A percentile compares a stretch with the other conserved stretches of the same genome.
phyloP scores from a whole-genome alignment of 768 basidiomycete species.

The Pholiota conissans region DNA sequence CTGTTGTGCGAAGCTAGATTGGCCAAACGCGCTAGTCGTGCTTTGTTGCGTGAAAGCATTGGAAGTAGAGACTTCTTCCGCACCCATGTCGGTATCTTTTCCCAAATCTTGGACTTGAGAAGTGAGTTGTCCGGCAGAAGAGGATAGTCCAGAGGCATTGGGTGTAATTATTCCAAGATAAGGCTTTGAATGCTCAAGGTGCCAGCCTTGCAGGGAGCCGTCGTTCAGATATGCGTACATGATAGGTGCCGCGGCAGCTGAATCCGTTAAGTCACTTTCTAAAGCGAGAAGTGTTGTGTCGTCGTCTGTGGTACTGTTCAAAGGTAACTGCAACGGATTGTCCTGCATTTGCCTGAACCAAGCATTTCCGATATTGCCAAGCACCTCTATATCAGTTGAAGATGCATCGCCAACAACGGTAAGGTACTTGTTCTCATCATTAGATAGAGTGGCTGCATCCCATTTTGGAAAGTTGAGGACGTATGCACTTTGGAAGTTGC shows the following conservation, averaged over 20 bases:
- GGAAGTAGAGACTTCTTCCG: conserved; percentile 10
- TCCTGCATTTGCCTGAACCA: conserved; percentile 55
- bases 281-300: conserved; percentile 71
- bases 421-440: conserved; percentile 40
- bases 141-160: conserved; percentile 13
- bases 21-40: conserved; percentile 18
- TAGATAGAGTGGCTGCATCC: conserved; percentile 38
- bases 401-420: conserved; percentile 46
- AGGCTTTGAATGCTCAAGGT: conserved; percentile 56
- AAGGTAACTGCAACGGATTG: conserved; percentile 59
- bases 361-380: conserved; percentile 37
- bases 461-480: conserved; percentile 42
- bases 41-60: conserved; percentile 8
- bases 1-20: conserved; percentile 21
- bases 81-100: conserved; percentile 25
- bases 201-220: conserved; percentile 76
- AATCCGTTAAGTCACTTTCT: conserved; percentile 63
- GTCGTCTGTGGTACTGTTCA: conserved; percentile 70
- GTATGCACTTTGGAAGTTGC: conserved; percentile 37
- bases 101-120: conserved; percentile 8
- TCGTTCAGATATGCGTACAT: conserved; percentile 79
- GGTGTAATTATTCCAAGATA: conserved; percentile 57
- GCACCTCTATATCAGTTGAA: conserved; percentile 48
- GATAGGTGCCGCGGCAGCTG: conserved; percentile 47
- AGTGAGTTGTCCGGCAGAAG: conserved; percentile 5